Base-by-base conservation (phyloP, 768 basidiomycete species). In the Tulasnella sp. region DNA sequence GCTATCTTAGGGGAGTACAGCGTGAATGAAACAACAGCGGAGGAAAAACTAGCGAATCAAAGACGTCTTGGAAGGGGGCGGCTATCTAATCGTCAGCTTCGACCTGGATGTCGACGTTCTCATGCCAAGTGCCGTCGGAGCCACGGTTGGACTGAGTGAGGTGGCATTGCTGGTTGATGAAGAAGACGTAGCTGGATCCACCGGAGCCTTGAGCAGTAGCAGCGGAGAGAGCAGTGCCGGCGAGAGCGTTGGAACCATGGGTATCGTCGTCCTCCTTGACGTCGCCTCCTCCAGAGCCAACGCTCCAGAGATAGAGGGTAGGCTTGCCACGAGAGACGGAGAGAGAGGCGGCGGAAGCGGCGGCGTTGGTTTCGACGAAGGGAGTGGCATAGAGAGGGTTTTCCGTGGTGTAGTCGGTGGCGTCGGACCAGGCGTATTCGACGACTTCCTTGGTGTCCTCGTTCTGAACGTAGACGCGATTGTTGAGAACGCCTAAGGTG, bases 361-460 rank as follows among this genome's bases (percentile, higher is more conserved):
- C 69, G 14, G 69, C 69, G 69, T 39, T 39, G 37, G 36, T 70
- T 36, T 70, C 37, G 37, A 17, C 69, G 25, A 42, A 38, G 0
- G 69, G 69, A 5, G 69, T 70, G 17, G 72, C 72, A 3, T 72
- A 72, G 39, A 72, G 38, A 25, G 37, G 17, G 71, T 72, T 72
- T 19, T 72, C 49, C 9, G 40, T 12, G 39, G 72, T 72, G 25
- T 45, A 72, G 69, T n/a, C 38, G 72, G 72, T 36, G 49, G 42
- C 34, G 45, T 34, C 39, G 42, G 40, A 72, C 72, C 72, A 52
- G n/a, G 40, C 72, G 34, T 72, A 72, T 72, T 72, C 72, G n/a
- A 72, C 45, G 45, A 72, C 42, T 54, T 72, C 40, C 38, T 72
- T 72, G 40, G 39, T 72, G 34, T 72, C 72, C 25, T 34, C 40